Base-by-base conservation (phyloP, 345 rosid species). In the Corymbia maculata region DNA sequence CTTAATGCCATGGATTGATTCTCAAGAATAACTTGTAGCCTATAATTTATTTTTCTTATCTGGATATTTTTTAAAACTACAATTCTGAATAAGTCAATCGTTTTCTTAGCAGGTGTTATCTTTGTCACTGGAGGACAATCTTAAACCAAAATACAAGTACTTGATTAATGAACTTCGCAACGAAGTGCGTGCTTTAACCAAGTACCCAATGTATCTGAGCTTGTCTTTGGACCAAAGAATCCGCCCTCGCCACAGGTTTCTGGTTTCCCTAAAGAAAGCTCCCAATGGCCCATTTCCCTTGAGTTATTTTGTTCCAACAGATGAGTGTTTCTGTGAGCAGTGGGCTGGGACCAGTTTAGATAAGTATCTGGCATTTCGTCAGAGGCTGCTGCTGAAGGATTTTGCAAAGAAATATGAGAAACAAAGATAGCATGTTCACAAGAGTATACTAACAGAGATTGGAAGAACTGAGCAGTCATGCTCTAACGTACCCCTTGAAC, bases 251-350 rank as follows among this genome's bases (percentile, higher is more conserved):
- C 99, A 97, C 64, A 95, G 91, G 79, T 97, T 96, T 95, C 92
- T 96, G 93, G 97, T 97, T 91, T 86, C 96, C 90, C 92, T 97
- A 87, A 96, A 97, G 92, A 97, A 96, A 92, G 99, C 96, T 86
- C 95, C 97, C 30, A 94, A 96, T 90, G 99, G 99, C 66, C 99
- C 99, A 30, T 98, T 98, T 91, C 99, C 99, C 88, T 94, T 98
- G 50, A 91, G 98, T 89, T 98, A 94, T 52, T 92, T 98, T 49
- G 95, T 97, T 88, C 97, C 97, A 86, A 95, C 95, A 79, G 98
- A 97, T 91, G 99, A 96, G 92, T 85, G 90, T 94, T 96, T 96
- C 87, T 96, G 98, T 88, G 94, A 93, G 93, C 95, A 94, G 90
- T 95, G 99, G 98, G 98, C 99, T 89, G 97, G 95, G 90, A 97